Base-by-base conservation (phyloP, 768 basidiomycete species). In the Naematelia encephala region DNA sequence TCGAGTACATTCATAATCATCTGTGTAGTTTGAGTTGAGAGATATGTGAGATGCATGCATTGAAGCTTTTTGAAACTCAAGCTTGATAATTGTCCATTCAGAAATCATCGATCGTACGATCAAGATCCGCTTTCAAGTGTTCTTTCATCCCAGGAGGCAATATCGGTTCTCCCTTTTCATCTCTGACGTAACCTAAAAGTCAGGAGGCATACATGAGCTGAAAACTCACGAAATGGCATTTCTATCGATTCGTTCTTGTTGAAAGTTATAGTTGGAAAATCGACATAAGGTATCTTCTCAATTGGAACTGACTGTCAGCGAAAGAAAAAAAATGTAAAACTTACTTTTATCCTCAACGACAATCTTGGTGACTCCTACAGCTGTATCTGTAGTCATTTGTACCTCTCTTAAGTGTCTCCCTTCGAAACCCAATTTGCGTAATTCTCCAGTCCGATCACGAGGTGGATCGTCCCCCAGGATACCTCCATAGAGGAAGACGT, bases 381-480 rank as follows among this genome's bases (percentile, higher is more conserved):
- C 94, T 1, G 94, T 97, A 78, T 99, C 94, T 0, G 96, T 99
- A 28, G 96, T 98, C 96, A 99, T 99, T 78, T 99, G 96, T 1
- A 91, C 81, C 1, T 85, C 80, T 0, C 91, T 92, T 5, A 99
- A 81, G 76, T 89, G 89, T 28, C 96, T 83, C 4, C 83, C 83
- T 1, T 90, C 89, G 75, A 94, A 99, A 1, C 92, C 92, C 34
- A 91, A 79, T 14, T 82, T 82, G 27, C 94, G 87, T 30, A 99
- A 83, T 72, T 94, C 90, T 1, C 85, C 83, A 1, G 94, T 99
- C 53, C 94, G 82, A 75, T 99, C 94, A 34, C 91, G 83, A 0
- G 94, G 94, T 1, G 94, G 94, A 78, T 99, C 93, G 70, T 97
- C 94, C 11, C 94, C 93, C 86, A 79, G 54, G 23, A 76, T 77